Conservation (phyloP, 495 filamentous ascomycete genomes). For the Terfezia boudieri region DNA sequence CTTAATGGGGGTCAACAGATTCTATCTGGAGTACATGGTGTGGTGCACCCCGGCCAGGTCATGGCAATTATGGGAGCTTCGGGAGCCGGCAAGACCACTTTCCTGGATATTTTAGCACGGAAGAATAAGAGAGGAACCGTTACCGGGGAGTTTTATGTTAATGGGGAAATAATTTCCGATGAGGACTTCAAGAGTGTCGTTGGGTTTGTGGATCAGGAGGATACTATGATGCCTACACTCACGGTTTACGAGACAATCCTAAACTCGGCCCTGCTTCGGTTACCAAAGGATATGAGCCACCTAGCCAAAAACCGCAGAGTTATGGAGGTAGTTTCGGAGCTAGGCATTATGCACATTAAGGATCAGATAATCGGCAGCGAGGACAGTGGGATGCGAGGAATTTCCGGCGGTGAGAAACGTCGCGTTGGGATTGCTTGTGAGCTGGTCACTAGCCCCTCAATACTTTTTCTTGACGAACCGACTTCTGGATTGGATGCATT, state of each 20-base stretch:
- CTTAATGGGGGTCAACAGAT: conserved; percentile 67
- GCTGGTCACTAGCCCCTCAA: conserved; percentile 89
- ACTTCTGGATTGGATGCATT: conserved; percentile 89
- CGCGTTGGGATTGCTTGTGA: conserved; percentile 95
- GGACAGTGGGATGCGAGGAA: conserved; percentile 80
- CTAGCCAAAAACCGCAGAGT: conserved; percentile 72
- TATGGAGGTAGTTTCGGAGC: conserved; percentile 78
- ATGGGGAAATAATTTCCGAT: conserved; percentile 74
- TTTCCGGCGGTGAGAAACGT: conserved; percentile 91
- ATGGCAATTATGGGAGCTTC: conserved; percentile 98
- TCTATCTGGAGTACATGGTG: conserved; percentile 54
- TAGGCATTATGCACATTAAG: conserved; percentile 77
- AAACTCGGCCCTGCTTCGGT: conserved; percentile 71
- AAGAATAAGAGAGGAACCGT: conserved; percentile 87
- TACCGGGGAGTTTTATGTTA: conserved; percentile 71
- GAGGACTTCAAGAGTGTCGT: conserved; percentile 73
- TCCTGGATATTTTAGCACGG: conserved; percentile 83
- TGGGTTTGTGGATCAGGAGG: conserved; percentile 95
- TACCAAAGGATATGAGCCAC: conserved; percentile 75
- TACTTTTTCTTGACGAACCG: conserved; percentile 90
- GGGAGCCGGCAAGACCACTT: conserved; percentile 91
- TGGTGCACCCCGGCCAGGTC: conserved; percentile 71
- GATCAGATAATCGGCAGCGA: conserved; percentile 95
- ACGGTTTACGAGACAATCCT: conserved; percentile 97
- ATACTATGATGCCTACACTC: conserved; percentile 89